Evolutionary conservation across 345 rosid species (phyloP).

Genomic region (Euphorbia tirucalli): DNA sequence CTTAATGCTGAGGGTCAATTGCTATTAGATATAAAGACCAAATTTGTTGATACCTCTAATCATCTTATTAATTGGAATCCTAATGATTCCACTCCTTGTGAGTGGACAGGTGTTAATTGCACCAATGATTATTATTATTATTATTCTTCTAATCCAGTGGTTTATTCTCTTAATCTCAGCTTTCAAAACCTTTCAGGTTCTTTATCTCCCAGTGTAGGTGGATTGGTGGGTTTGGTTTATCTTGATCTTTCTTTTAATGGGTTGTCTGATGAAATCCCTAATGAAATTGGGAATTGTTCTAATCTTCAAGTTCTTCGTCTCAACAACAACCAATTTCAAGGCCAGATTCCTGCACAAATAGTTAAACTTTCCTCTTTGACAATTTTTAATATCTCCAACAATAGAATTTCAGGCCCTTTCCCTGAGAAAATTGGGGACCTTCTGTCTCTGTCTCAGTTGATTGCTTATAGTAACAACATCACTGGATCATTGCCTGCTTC

Average conservation of each 20-base stretch:
- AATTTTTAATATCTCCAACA: conserved; percentile 63
- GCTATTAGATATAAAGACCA: conserved; percentile 60
- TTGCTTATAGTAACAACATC: conserved; percentile 70
- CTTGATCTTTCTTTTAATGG: conserved; percentile 72
- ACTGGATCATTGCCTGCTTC: conserved; percentile 64
- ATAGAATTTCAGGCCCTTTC: conserved; percentile 64
- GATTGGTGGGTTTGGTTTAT: conserved; percentile 49
- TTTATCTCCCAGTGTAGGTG: conserved; percentile 71
- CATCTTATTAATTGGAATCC: conserved; percentile 59
- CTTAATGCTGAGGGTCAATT: conserved; percentile 61
- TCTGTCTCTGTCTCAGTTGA: conserved; percentile 52
- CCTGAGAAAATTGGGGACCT: conserved; percentile 70
- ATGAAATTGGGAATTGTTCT: conserved; percentile 59
- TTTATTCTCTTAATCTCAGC: conserved; percentile 51
- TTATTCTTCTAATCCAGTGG: conserved; percentile 34
- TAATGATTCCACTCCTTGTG: conserved; percentile 69
- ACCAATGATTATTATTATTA: conserved; percentile 24
- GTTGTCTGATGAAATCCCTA: conserved; percentile 55
- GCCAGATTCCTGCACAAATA: conserved; percentile 54
- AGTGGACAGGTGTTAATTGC: conserved; percentile 78
- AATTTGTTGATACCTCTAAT: conserved; percentile 43
- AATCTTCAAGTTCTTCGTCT: conserved; percentile 51
- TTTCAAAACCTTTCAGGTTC: conserved; percentile 65
- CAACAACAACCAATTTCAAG: conserved; percentile 60
- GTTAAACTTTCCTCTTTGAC: conserved; percentile 48